Evolutionary conservation across 106 monocot species (phyloP).

Genomic region (Dactylorhiza incarnata): DNA sequence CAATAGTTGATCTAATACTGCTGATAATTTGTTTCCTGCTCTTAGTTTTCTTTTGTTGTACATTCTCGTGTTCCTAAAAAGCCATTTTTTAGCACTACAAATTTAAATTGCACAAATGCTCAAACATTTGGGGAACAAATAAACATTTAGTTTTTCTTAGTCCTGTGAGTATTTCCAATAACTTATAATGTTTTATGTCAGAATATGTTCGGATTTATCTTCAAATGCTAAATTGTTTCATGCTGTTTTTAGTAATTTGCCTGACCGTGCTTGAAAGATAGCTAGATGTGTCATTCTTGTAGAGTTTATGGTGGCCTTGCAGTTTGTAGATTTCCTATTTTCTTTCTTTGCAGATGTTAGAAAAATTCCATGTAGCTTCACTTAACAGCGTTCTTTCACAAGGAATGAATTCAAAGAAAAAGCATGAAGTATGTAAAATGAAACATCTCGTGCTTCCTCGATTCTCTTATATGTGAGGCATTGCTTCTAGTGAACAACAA

Average conservation of each 20-base stretch:
- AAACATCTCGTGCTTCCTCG: neutral
- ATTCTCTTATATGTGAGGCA: neutral
- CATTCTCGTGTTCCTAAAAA: neutral
- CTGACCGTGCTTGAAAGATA: neutral
- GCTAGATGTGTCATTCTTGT: constrained; percentile 2
- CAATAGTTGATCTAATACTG: neutral
- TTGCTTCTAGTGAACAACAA: neutral
- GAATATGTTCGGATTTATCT: neutral
- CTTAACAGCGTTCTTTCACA: constrained; percentile 77
- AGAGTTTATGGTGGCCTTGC: neutral
- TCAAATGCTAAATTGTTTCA: neutral
- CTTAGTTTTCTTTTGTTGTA: neutral
- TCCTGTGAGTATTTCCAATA: neutral
- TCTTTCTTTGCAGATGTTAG: constrained; percentile 44
- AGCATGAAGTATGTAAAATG: constrained; percentile 74
- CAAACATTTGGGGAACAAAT: neutral
- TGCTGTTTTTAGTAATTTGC: neutral
- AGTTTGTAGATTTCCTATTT: neutral
- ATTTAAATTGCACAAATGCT: neutral
- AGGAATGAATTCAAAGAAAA: constrained; percentile 96
- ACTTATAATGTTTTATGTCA: neutral
- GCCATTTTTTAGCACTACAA: neutral
- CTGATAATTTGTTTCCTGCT: neutral
- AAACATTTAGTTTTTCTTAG: neutral
- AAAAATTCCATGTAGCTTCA: constrained; percentile 33